phyloP scores from a whole-genome alignment of 305 asterid genomes.

The Fraxinus platypoda region DNA sequence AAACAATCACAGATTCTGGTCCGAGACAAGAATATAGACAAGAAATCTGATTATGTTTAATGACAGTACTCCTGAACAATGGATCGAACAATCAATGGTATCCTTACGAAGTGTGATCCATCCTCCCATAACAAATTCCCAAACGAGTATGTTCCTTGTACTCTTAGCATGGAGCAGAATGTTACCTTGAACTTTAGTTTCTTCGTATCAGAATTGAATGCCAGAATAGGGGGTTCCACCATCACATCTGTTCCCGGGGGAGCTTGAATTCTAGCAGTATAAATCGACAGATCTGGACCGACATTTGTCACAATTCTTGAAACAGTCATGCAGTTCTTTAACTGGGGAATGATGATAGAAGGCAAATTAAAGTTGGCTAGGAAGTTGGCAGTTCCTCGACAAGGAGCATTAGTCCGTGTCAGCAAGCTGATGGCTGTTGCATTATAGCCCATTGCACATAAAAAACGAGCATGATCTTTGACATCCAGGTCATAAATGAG shows the following conservation, averaged over 20 bases:
- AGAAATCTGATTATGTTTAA: neutral
- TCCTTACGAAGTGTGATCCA: constrained; percentile 32
- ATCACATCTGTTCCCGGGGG: constrained; percentile 27
- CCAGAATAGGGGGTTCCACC: constrained; percentile 28
- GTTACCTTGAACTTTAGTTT: constrained; percentile 31
- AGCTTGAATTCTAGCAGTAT: constrained; percentile 21
- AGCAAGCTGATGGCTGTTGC: constrained; percentile 25
- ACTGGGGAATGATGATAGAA: constrained; percentile 31
- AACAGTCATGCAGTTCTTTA: constrained; percentile 16
- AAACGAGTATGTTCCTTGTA: constrained; percentile 29
- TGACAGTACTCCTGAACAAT: constrained; percentile 7
- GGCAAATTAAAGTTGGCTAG: constrained; percentile 30
- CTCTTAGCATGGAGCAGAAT: constrained; percentile 19
- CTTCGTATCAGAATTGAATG: constrained; percentile 16
- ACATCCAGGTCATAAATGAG: constrained; percentile 19
- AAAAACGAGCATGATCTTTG: constrained; percentile 21
- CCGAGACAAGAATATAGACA: neutral
- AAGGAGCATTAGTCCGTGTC: neutral
- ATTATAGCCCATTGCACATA: constrained; percentile 34
- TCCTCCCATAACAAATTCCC: constrained; percentile 41
- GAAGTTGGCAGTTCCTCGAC: constrained; percentile 9
- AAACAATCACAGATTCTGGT: neutral
- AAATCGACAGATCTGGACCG: constrained; percentile 25
- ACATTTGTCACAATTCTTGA: constrained; percentile 33
- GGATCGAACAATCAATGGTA: constrained; percentile 28